Percentiles rank a stretch among this genome's conserved stretches.
These are phyloP conservation scores for Metarhizium sp. DNA, from an alignment of 2,329 filamentous ascomycete genomes.

Conservation along the genomic window DNA sequence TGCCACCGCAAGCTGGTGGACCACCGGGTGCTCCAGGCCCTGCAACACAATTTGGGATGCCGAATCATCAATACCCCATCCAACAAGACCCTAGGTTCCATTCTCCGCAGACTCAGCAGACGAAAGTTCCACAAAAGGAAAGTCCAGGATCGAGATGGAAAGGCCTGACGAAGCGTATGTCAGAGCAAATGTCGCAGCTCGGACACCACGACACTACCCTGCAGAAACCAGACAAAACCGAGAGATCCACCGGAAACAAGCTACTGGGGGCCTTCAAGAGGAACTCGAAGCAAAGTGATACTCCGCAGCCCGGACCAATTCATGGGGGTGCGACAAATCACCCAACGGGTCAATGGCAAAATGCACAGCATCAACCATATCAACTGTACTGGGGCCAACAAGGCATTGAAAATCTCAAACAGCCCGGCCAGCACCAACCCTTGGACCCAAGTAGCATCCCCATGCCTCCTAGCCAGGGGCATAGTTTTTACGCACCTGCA, in stretches of 20 bases:
- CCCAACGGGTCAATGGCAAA: background rate
- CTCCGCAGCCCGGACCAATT: background rate
- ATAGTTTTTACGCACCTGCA: background rate
- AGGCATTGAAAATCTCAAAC: background rate
- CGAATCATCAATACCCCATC: background rate
- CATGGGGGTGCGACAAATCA: background rate
- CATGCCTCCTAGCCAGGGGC: background rate
- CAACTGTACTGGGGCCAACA: background rate
- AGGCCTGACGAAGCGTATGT: constrained; percentile 22
- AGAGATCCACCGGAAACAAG: constrained; percentile 15
- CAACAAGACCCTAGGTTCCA: background rate
- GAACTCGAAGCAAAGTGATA: constrained; percentile 16
- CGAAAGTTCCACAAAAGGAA: background rate
- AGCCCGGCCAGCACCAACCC: background rate
- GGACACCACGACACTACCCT: constrained; percentile 5
- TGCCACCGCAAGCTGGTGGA: background rate
- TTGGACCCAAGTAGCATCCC: background rate
- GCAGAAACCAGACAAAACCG: constrained; percentile 12
- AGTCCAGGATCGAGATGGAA: constrained; percentile 23
- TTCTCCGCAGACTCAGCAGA: background rate
- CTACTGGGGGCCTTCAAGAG: constrained; percentile 23
- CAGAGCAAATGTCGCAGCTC: constrained; percentile 16
- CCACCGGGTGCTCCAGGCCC: background rate
- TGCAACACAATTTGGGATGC: background rate
- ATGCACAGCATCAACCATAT: background rate